These are phyloP conservation scores for Pholiota molesta DNA, from an alignment of 768 basidiomycete genomes.

Conservation along the genomic window DNA sequence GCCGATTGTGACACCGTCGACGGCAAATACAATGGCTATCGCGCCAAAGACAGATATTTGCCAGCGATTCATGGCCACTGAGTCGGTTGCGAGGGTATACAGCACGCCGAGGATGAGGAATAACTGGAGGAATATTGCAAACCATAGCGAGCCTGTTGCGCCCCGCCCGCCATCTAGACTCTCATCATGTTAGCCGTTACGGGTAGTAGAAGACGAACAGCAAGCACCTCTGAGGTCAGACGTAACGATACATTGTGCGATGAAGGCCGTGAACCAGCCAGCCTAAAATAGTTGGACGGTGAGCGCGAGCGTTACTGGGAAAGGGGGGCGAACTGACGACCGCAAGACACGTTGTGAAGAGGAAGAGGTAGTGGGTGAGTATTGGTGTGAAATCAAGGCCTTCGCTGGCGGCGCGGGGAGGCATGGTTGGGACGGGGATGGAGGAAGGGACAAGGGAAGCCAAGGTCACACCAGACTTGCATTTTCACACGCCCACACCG, in stretches of 20 bases:
- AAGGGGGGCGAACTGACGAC: conserved; percentile 53
- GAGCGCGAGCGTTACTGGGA: conserved; percentile 1
- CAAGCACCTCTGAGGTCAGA: conserved; percentile 46
- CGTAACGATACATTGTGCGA: conserved; percentile 69
- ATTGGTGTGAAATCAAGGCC: conserved; percentile 89
- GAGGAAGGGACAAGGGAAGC: conserved; percentile 15
- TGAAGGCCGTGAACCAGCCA: conserved; percentile 79
- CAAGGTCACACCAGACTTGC: conserved; percentile 17
- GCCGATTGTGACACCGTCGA: conserved; percentile 68
- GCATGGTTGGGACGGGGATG: conserved; percentile 36
- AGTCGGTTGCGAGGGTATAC: conserved; percentile 82
- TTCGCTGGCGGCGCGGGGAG: conserved; percentile 54
- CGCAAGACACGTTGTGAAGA: conserved; percentile 83
- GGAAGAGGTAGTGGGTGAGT: conserved; percentile 88
- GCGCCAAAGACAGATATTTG: conserved; percentile 91
- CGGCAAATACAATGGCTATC: conserved; percentile 86
- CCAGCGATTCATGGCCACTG: conserved; percentile 89
- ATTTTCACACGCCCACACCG: conserved; percentile 31
- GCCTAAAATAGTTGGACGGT: conserved; percentile 42
- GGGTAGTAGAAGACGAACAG: neutral
- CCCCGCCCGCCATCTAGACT: conserved; percentile 40
- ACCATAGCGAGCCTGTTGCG: conserved; percentile 73
- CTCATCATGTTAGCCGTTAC: conserved; percentile 2
- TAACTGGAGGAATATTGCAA: conserved; percentile 79
- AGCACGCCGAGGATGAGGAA: conserved; percentile 73